Percentiles rank a stretch among this genome's conserved stretches.
phyloP scores from a whole-genome alignment of 768 basidiomycete genomes.

The Artomyces pyxidatus region DNA sequence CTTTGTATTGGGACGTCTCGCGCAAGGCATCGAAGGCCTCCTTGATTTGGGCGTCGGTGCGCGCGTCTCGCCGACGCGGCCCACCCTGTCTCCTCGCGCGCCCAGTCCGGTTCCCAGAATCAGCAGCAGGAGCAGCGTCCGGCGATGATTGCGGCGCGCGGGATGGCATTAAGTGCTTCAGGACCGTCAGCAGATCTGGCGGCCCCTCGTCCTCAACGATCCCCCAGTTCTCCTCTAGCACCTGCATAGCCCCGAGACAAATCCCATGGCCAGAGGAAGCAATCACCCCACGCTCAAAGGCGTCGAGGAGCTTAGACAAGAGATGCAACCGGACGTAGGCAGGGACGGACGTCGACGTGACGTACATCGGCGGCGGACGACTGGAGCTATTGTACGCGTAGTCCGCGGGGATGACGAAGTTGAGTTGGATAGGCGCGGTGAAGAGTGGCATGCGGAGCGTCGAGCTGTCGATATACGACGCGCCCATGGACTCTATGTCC shows the following conservation, averaged over 20 bases:
- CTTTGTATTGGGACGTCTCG: conserved; percentile 39
- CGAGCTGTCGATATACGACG: conserved; percentile 33
- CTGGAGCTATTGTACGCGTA: conserved; percentile 38
- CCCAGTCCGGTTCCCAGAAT: not conserved
- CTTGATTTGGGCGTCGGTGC: conserved; percentile 42
- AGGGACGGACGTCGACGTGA: conserved; percentile 60
- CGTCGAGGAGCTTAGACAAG: conserved; percentile 53
- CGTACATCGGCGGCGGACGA: conserved; percentile 60
- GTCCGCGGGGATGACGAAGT: conserved; percentile 48
- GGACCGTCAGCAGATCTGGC: conserved; percentile 63
- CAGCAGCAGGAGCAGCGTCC: too few species aligned
- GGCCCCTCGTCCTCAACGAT: conserved; percentile 59
- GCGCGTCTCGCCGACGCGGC: conserved; percentile 29
- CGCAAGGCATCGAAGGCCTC: conserved; percentile 42
- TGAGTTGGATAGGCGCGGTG: conserved; percentile 55
- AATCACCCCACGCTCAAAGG: conserved; percentile 45
- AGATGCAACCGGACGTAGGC: conserved; percentile 82
- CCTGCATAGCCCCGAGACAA: conserved; percentile 58
- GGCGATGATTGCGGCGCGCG: too few species aligned
- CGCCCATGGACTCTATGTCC: conserved; percentile 35
- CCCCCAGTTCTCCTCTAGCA: conserved; percentile 67
- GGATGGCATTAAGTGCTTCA: conserved; percentile 48
- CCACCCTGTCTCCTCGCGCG: conserved; percentile 18
- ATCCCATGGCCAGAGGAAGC: conserved; percentile 65
- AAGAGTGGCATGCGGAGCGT: conserved; percentile 50